Base-by-base conservation (phyloP, 176 grass and related monocot species). In the Aegilops sharonensis region DNA sequence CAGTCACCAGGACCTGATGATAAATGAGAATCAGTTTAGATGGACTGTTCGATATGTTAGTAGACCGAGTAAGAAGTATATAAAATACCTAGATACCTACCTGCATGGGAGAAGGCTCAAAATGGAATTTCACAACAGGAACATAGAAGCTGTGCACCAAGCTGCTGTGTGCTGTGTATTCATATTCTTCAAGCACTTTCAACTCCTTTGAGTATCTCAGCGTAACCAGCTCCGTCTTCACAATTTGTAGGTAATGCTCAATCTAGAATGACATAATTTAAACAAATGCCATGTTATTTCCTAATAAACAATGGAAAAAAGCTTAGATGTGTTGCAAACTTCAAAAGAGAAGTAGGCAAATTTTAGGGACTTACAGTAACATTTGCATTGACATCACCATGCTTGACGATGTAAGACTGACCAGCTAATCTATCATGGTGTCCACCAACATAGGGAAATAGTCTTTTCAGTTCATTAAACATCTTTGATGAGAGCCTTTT, bases 31-130 rank as follows among this genome's bases (percentile, higher is more conserved):
- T 42, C 27, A 8, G 54, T 24, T 84, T 39, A 68, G 36, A 79
- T 29, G 7, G n/a, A 60, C 77, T 76, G 65, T 79, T 79, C 24
- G 6, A 78, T 25, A 6, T 71, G 17, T 24, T 59, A 23, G 64
- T 40, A 12, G 78, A 65, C 35, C 2, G 6, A 62, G 14, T 3
- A 71, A 66, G 25, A 18, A 25, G 64, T 73, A 47, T 47, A 13
- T 47, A 47, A 47, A 45, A 47, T 47, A 50, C 47, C 47, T 15
- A 50, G 47, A 64, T 75, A 59, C 83, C 9, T 59, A 91, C 97
- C 97, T 99, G 97, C 97, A 99, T 99, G n/a, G 94, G 88, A 81
- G 97, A 99, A 72, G 90, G 97, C 34, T 94, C 94, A n/a, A 87
- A 93, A 93, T 97, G 97, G 76, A 97, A 99, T 87, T 99, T 99